Evolutionary conservation across 2,329 filamentous ascomycete genomes (phyloP), one percentile per base, ranked within the genome.

Genomic region (Curvularia sp.): DNA sequence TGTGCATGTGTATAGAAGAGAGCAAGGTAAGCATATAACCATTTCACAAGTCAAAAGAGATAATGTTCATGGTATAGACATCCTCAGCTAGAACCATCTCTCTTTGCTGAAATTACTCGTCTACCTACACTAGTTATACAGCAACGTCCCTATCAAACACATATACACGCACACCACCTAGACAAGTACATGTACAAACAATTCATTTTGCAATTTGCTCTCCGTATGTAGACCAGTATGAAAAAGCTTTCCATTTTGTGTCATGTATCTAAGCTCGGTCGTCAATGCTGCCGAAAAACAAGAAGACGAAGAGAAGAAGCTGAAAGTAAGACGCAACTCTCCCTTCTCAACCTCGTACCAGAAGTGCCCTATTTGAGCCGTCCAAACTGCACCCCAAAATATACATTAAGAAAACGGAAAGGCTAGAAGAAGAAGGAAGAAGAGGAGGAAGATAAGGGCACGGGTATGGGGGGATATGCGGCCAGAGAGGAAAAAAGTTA

Each of bases 361-460:
- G 42, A 8, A 31, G 10, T 6, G n/a, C 15, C 10, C 38, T 18
- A 20, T 33, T 41, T 28, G 46, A 54, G 38, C 53, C 48, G 24
- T 30, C 24, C 48, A 41, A 59, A 59, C 48, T 56, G 47, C 10
- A 24, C 53, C 53, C 28, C 53, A 38, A 28, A 62, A 55, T 59
- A 62, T 56, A 62, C 59, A 62, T 62, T 62, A 61, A n/a, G 50
- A 33, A 58, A 55, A 42, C 46, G 50, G 35, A 33, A 10, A 38
- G 30, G 33, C 13, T 26, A 39, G 47, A 49, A 28, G 22, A 31
- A 24, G 33, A 8, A n/a, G 5, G 31, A 49, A 49, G 15, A n/a
- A 38, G 20, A 38, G 26, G 26, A 38, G n/a, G 26, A 22, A 24
- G 8, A 24, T 5, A 13, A 42, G 15, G 24, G 24, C n/a, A 15